phyloP scores from a whole-genome alignment of 805 yeast genomes.

The Blastobotrys parvus region DNA sequence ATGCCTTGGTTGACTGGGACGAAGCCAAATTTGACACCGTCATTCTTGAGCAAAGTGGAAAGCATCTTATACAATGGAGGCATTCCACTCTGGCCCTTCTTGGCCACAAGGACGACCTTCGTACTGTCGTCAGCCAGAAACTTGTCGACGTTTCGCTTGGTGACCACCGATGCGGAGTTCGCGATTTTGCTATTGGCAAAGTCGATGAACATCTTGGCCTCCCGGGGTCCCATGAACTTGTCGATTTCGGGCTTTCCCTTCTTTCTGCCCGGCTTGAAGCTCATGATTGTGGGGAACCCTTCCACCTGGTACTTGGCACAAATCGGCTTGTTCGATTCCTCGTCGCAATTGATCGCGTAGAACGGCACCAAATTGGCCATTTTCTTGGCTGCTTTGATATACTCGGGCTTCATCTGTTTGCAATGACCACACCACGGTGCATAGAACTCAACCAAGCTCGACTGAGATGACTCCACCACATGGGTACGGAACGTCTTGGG shows the following conservation, averaged over 20 bases:
- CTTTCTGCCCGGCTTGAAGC: conserved; percentile 68
- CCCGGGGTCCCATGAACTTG: conserved; percentile 26
- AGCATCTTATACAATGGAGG: conserved; percentile 26
- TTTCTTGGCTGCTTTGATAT: conserved; percentile 52
- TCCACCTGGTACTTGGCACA: conserved; percentile 58
- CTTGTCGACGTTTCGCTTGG: conserved; percentile 13
- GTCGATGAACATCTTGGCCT: conserved; percentile 20
- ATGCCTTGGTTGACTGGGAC: conserved; percentile 17
- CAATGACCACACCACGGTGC: conserved; percentile 99
- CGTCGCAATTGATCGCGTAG: conserved; percentile 78
- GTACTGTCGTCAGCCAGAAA: conserved; percentile 20
- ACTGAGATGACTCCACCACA: conserved; percentile 32
- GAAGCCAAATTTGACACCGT: conserved; percentile 22
- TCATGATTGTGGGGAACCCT: conserved; percentile 80
- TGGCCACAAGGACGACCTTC: conserved; percentile 23
- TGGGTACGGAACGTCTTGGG: background rate
- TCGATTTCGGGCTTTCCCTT: conserved; percentile 17
- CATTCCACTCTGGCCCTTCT: conserved; percentile 19
- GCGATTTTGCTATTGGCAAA: conserved; percentile 22
- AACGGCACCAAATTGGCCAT: conserved; percentile 36
- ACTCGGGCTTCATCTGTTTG: conserved; percentile 54
- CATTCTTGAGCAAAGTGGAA: conserved; percentile 23
- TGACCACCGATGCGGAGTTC: conserved; percentile 23
- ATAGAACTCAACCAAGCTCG: conserved; percentile 79
- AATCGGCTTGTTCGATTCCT: conserved; percentile 51